Evolutionary conservation across 2,329 filamentous ascomycete genomes (phyloP).

Genomic region (Pyrenophora teres): DNA sequence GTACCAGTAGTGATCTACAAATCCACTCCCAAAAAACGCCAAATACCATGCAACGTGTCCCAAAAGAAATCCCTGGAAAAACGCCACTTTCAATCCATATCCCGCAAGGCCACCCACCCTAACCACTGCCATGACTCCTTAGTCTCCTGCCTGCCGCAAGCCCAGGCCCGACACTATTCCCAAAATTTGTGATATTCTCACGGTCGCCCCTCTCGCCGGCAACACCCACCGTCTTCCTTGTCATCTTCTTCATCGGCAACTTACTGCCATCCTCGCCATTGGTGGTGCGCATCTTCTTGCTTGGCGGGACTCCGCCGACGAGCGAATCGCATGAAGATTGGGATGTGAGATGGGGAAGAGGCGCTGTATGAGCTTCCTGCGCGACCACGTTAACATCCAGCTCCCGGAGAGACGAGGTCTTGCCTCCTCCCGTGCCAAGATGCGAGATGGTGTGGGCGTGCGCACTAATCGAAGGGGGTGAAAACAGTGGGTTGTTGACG

Average conservation of each 20-base stretch:
- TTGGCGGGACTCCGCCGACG: conserved; percentile 39
- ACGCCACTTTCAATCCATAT: too few species aligned
- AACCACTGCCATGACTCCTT: conserved; percentile 45
- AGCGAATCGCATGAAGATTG: conserved; percentile 35
- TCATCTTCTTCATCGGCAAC: conserved; percentile 51
- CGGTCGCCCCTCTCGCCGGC: conserved; percentile 46
- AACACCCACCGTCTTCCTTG: conserved; percentile 49
- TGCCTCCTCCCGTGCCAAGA: conserved; percentile 28
- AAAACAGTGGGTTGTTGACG: conserved; percentile 27
- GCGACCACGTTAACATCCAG: conserved; percentile 55
- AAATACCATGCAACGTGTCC: background rate
- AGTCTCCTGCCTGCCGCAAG: conserved; percentile 43
- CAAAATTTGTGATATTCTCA: conserved; percentile 50
- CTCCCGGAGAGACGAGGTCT: conserved; percentile 48
- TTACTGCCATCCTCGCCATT: conserved; percentile 42
- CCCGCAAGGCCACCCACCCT: background rate
- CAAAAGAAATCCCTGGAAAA: too few species aligned
- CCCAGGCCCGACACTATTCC: conserved; percentile 47
- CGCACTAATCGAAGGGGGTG: conserved; percentile 33
- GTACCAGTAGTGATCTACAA: background rate
- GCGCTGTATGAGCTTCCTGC: conserved; percentile 38
- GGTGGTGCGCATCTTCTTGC: conserved; percentile 52
- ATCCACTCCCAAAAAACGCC: background rate
- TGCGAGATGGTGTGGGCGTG: conserved; percentile 25
- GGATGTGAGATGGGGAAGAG: conserved; percentile 39